Conservation (phyloP, 805 yeast species). For the Vanderwaltozyma tropicalis region DNA sequence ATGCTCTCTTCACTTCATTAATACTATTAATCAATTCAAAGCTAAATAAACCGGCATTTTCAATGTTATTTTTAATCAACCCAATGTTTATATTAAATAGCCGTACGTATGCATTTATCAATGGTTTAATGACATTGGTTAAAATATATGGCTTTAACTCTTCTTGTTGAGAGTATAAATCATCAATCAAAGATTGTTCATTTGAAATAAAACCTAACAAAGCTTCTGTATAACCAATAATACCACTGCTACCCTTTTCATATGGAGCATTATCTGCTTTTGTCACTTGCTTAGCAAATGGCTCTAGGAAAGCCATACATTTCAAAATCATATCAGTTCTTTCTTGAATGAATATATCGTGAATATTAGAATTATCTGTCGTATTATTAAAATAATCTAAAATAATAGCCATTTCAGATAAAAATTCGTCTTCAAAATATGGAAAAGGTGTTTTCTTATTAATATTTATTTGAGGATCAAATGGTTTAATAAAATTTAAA, state of each 20-base stretch:
- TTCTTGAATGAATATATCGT: slow-evolving; percentile 32
- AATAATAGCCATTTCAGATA: slow-evolving; percentile 33
- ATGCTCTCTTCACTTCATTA: slow-evolving; percentile 27
- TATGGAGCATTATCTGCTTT: slow-evolving; percentile 38
- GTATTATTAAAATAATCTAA: slow-evolving; percentile 36
- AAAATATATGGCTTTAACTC: slow-evolving; percentile 23
- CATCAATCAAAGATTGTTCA: slow-evolving; percentile 39
- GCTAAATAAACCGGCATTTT: slow-evolving; percentile 40
- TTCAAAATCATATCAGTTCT: slow-evolving; percentile 34
- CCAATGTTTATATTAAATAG: slow-evolving; percentile 32
- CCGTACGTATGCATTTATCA: slow-evolving; percentile 31
- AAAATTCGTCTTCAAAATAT: slow-evolving; percentile 28
- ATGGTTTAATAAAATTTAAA: slow-evolving; percentile 34
- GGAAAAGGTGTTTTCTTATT: slow-evolving; percentile 35
- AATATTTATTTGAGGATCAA: slow-evolving; percentile 36
- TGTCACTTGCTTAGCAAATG: slow-evolving; percentile 34
- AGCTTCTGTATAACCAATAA: slow-evolving; percentile 43
- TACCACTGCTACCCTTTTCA: slow-evolving; percentile 52
- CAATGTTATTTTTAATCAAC: slow-evolving; percentile 33
- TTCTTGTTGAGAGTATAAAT: slow-evolving; percentile 31
- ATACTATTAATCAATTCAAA: slow-evolving; percentile 51
- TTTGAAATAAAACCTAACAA: slow-evolving; percentile 39
- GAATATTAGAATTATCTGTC: slow-evolving; percentile 24
- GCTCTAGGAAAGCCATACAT: slow-evolving; percentile 37
- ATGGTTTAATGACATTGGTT: slow-evolving; percentile 26